These are phyloP conservation scores for Echeveria elegans DNA, from an alignment of 164 flowering plant genomes.

Conservation along the genomic window DNA sequence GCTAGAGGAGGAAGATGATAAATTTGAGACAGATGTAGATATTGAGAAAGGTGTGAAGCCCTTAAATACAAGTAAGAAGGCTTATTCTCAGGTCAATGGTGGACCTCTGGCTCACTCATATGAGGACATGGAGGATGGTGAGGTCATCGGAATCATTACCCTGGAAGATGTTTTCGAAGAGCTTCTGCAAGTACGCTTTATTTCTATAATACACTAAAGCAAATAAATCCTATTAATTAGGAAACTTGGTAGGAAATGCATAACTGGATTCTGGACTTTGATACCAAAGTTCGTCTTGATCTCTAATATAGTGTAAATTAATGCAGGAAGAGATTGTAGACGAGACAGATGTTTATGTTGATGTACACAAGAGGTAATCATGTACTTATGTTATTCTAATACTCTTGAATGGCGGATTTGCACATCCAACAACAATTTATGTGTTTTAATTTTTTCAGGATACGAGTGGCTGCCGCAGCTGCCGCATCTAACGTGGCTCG, in stretches of 20 bases:
- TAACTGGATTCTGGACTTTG: not conserved
- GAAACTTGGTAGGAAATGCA: not conserved
- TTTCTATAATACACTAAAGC: not conserved
- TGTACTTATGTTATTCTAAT: not conserved
- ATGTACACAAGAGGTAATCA: constrained; percentile 55
- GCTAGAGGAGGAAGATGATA: constrained; percentile 34
- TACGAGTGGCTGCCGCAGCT: constrained; percentile 64
- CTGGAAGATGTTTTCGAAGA: constrained; percentile 49
- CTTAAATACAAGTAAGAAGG: constrained; percentile 12
- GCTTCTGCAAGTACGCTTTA: constrained; percentile 28
- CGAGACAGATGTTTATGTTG: constrained; percentile 63
- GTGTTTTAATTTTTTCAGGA: constrained; percentile 22
- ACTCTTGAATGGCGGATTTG: not conserved
- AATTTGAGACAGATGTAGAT: constrained; percentile 43
- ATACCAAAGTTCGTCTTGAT: not conserved
- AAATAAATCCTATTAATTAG: not conserved
- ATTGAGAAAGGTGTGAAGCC: constrained; percentile 39
- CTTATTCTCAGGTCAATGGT: constrained; percentile 17
- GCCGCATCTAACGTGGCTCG: constrained; percentile 66
- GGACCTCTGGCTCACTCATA: constrained; percentile 17
- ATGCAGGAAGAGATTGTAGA: constrained; percentile 72
- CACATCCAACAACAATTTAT: not conserved
- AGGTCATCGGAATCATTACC: constrained; percentile 45
- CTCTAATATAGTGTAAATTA: constrained; percentile 7
- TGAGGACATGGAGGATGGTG: constrained; percentile 29